Conservation (phyloP, 805 yeast species). For the Hanseniaspora osmophila region DNA sequence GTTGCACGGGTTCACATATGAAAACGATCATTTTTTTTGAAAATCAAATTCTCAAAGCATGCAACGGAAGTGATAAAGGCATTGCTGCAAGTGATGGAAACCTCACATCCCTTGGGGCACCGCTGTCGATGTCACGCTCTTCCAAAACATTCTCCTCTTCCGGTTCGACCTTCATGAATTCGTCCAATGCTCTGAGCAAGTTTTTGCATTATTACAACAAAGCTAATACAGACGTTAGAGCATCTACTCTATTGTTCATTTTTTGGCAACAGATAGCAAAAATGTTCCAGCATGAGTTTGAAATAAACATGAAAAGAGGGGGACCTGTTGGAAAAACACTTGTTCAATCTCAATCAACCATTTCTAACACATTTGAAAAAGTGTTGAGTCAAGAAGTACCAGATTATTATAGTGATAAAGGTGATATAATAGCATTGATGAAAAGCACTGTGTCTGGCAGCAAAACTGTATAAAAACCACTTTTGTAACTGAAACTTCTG, state of each 20-base stretch:
- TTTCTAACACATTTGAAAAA: neutral
- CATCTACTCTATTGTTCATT: slow-evolving; percentile 7
- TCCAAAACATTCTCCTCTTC: too few species aligned
- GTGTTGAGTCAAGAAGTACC: neutral
- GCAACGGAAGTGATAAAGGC: too few species aligned
- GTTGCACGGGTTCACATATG: slow-evolving; percentile 9
- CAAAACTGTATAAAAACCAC: neutral
- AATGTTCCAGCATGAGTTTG: slow-evolving; percentile 19
- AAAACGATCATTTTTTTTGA: slow-evolving; percentile 10
- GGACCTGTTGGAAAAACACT: slow-evolving; percentile 22
- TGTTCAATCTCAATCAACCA: neutral
- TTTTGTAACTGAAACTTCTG: neutral
- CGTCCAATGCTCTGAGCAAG: neutral
- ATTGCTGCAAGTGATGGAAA: too few species aligned
- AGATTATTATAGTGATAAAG: neutral
- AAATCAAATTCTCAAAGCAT: slow-evolving; percentile 7
- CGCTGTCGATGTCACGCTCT: too few species aligned
- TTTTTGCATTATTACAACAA: neutral
- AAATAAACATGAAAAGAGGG: slow-evolving; percentile 20
- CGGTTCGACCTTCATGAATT: too few species aligned
- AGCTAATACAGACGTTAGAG: too few species aligned
- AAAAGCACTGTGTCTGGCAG: neutral
- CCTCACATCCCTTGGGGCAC: too few species aligned
- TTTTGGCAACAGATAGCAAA: slow-evolving; percentile 17
- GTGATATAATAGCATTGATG: neutral